phyloP scores from a whole-genome alignment of 1,139 yeast genomes.

The Magnusiomyces sp. region DNA sequence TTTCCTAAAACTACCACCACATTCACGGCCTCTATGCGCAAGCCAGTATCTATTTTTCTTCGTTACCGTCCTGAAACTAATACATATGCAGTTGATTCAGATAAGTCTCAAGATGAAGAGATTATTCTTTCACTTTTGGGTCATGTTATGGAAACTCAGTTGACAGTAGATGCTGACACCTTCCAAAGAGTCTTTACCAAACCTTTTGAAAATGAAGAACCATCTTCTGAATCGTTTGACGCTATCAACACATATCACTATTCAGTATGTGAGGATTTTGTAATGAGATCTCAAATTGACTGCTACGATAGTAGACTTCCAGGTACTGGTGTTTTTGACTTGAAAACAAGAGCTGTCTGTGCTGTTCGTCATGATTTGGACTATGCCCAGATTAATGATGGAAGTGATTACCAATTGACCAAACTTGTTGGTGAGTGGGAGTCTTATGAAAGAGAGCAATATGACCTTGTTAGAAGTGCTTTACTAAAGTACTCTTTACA shows the following conservation, averaged over 20 bases:
- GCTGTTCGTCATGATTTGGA: constrained; percentile 72
- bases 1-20: constrained; percentile 30
- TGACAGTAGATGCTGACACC: constrained; percentile 46
- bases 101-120: constrained; percentile 59
- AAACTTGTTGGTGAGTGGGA: constrained; percentile 57
- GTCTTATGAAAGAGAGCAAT: constrained; percentile 70
- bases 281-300: constrained; percentile 88
- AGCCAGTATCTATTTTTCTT: constrained; percentile 40
- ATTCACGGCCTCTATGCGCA: constrained; percentile 32
- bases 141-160: constrained; percentile 61
- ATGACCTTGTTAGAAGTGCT: constrained; percentile 67
- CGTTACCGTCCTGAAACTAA: constrained; percentile 31
- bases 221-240: constrained; percentile 6
- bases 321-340: constrained; percentile 86
- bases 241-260: constrained; percentile 50
- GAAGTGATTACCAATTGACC: constrained; percentile 58
- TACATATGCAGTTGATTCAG: constrained; percentile 61
- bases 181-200: constrained; percentile 33
- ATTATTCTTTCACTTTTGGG: constrained; percentile 73
- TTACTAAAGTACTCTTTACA: constrained; percentile 80
- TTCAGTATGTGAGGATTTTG: constrained; percentile 55
- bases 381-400: constrained; percentile 49
- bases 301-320: constrained; percentile 71
- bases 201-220: constrained; percentile 9
- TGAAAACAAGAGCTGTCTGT: constrained; percentile 85